Evolutionary conservation across 352 stramenopile genomes (phyloP), one percentile per base, ranked within the genome.

Genomic region (Pythium rhizo-oryzae): DNA sequence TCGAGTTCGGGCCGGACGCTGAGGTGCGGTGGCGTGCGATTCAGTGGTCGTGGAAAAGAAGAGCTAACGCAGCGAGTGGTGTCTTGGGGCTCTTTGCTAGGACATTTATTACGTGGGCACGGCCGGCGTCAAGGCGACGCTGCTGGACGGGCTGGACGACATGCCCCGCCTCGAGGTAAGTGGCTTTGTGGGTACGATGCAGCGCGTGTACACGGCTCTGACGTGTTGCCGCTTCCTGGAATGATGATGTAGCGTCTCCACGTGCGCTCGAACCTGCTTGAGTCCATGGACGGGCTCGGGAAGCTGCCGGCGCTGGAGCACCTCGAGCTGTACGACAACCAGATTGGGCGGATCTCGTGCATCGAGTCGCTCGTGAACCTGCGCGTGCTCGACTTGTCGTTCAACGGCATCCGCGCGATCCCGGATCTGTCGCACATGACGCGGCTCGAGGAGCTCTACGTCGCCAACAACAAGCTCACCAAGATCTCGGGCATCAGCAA

Each of bases 391-490:
- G 97, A 99, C 67, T 79, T 99, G 62, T 99, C 93, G 68, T 99
- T 98, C 82, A 99, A 99, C 77, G 82, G 94, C 43, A 99, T 99
- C 81, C 89, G 96, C 24, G 71, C 89, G 56, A 96, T 99, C 51
- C 87, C 87, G 13, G 84, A 95, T 41, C 68, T 93, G 60, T 82
- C 72, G 63, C 79, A 87, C 57, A 50, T 99, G 63, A 85, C 79
- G 65, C 62, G 96, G 74, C 79, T 99, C 5, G 74, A 97, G 59
- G 92, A 98, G 69, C 78, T 97, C 23, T 98, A 97, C 60, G 80
- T 99, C 37, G 97, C 97, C 25, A 98, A 99, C 78, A 99, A 99
- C 87, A 99, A 99, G 78, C 82, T 99, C 43, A 98, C 96, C 73
- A 84, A 82, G 57, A 98, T 99, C 67, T 78, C 87, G 35, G 97